Base-by-base conservation (phyloP, 1,284 basidiomycete species). In the Rhodotorula sp. region DNA sequence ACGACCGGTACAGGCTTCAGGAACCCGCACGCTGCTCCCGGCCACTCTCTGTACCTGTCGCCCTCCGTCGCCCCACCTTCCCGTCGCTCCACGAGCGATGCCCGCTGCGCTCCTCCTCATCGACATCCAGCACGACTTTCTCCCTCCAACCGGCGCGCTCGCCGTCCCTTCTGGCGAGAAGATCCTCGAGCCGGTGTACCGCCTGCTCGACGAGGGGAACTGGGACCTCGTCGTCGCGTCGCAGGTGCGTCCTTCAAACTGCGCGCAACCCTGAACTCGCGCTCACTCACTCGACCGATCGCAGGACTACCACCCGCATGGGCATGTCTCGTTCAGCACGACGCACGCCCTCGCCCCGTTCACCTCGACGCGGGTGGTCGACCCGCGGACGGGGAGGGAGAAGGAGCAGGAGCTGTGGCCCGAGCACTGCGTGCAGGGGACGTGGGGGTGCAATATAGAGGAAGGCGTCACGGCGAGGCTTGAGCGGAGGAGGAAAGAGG, bases 91-190 rank as follows among this genome's bases (percentile, higher is more conserved):
- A n/a, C 6, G 25, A 36, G 12, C 27, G 5, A 64, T 64, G 62
- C 62, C 17, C 29, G 32, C 56, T 15, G 73, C 73, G 6, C 62
- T 76, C 32, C 50, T 76, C n/a, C 57, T 76, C 13, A 46, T 76
- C 56, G 88, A 89, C 79, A 82, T 87, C 22, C 88, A 89, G 78
- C 84, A 88, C 78, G 88, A 89, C 81, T 89, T 89, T 78, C 83
- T 88, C n/a, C 87, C 87, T n/a, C 86, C 86, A 4, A 73, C 79
- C 50, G 88, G 88, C 25, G 81, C 85, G 0, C 84, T 89, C 51
- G 85, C 86, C 8, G 87, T 88, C 1, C 78, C 82, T 2, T 80
- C 82, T 21, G 87, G 84, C 17, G 79, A 83, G 25, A 81, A 81
- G 25, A 84, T 88, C 71, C 73, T 88, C 32, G 83, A 1, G 5